Evolutionary conservation across 108 stramenopile genomes (phyloP), one percentile per base, ranked within the genome.

Genomic region (Mediolabrus comicus): DNA sequence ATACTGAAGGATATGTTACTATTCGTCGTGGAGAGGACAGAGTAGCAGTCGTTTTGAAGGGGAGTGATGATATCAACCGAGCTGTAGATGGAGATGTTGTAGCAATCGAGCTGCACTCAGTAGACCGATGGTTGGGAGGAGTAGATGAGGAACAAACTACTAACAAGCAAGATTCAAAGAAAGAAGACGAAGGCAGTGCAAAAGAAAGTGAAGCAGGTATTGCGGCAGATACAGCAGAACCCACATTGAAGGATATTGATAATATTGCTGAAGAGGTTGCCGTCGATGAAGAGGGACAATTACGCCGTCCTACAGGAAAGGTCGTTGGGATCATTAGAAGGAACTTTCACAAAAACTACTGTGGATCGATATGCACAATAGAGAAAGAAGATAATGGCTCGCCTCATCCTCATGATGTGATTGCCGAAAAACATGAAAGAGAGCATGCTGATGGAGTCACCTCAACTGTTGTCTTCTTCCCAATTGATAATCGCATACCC

Each of bases 11-110:
- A 10, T 79, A 77, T 66, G 89, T 95, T 5, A 95, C 88, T 10
- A 81, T 95, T 38, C 81, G 90, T 8, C 67, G 83, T 28, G 90
- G 88, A 28, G 87, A 88, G 6, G 91, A 92, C 49, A 57, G 88
- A n/a, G 84, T 92, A 22, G 88, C 87, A 16, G 86, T 94, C 16
- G 82, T 84, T 3, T 80, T 97, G 30, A 19, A 64, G 26, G 87
- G 89, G 3, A 38, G 33, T 12, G 22, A 35, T 36, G 72, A 92
- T 80, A 79, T 95, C 24, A 99, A 99, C 79, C 83, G 99, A 41
- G 97, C 97, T 0, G 80, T 98, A 22, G 97, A 98, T 63, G 99
- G 98, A 1, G 99, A 99, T 69, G 65, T 96, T 12, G 99, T 99
- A 17, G 96, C 96, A 4, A 77, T 99, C 52, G 88, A 88, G 32